Conservation (phyloP, 441 rosid genomes). For the Metrosideros polymorpha region DNA sequence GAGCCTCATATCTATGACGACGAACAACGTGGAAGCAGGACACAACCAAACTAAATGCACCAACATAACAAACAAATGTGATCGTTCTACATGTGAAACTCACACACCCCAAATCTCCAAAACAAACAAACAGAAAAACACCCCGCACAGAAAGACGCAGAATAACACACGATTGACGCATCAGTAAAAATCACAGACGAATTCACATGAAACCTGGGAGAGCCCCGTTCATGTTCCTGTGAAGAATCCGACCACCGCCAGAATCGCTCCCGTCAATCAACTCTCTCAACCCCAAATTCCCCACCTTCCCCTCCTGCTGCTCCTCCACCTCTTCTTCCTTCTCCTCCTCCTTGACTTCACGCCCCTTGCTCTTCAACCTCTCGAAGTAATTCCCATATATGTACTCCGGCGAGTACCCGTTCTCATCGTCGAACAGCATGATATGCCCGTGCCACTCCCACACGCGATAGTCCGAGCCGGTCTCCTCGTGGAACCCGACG, state of each 20-base stretch:
- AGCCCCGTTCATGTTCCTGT: conserved; percentile 46
- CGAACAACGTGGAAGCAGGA: not conserved
- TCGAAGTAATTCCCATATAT: conserved; percentile 95
- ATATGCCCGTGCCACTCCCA: conserved; percentile 99
- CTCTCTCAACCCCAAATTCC: conserved; percentile 67
- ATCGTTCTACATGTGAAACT: not conserved
- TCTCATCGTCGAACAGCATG: conserved; percentile 80
- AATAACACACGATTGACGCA: not conserved
- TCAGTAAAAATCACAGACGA: not conserved
- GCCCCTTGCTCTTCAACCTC: conserved; percentile 48
- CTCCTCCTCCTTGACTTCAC: conserved; percentile 16
- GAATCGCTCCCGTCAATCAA: conserved; percentile 51
- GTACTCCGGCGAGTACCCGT: conserved; percentile 80
- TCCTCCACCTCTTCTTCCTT: conserved; percentile 15
- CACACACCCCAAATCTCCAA: not conserved
- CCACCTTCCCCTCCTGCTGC: conserved; percentile 28
- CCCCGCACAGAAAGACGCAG: not conserved
- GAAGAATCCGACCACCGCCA: conserved; percentile 59
- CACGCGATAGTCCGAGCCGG: conserved; percentile 68
- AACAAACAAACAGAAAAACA: not conserved
- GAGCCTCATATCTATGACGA: not conserved
- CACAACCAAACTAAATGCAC: not conserved
- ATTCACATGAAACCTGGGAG: conserved; percentile 39
- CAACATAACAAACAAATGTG: not conserved
- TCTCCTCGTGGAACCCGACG: conserved; percentile 66